phyloP scores from a whole-genome alignment of 768 basidiomycete species.

The Boletellus ananas region DNA sequence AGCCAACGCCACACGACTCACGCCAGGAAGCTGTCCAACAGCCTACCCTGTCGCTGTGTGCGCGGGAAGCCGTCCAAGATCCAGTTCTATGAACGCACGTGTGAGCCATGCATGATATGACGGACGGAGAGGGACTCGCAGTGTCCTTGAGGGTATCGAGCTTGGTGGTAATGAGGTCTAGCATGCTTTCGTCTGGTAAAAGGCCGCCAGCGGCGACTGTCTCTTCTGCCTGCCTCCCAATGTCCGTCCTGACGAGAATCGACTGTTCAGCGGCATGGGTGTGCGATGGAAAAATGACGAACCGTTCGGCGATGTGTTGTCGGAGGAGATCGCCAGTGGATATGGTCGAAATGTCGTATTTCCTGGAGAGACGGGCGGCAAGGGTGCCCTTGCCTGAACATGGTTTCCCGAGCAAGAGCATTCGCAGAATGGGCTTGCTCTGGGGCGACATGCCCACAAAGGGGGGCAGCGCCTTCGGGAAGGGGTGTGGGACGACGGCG shows the following conservation, averaged over 20 bases:
- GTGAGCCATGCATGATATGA: slow-evolving; percentile 1
- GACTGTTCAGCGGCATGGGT: not conserved
- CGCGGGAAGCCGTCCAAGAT: slow-evolving; percentile 90
- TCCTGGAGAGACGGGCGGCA: slow-evolving; percentile 62
- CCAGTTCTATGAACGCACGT: slow-evolving; percentile 59
- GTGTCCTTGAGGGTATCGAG: slow-evolving; percentile 61
- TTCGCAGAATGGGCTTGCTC: slow-evolving; percentile 34
- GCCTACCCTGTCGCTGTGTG: slow-evolving; percentile 72
- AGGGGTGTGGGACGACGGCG: slow-evolving; percentile 18
- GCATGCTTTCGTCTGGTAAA: slow-evolving; percentile 73
- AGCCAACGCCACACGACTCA: slow-evolving; percentile 29
- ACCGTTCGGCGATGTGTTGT: slow-evolving; percentile 71
- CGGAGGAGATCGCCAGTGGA: slow-evolving; percentile 84
- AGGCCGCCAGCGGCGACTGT: slow-evolving; percentile 76
- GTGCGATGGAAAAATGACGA: slow-evolving; percentile 10
- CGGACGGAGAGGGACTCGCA: slow-evolving; percentile 35
- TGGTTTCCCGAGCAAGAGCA: slow-evolving; percentile 54
- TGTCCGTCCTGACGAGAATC: slow-evolving; percentile 46
- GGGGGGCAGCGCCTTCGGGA: slow-evolving; percentile 44
- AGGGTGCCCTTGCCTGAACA: slow-evolving; percentile 85
- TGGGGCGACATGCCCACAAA: slow-evolving; percentile 38
- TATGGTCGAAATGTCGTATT: slow-evolving; percentile 69
- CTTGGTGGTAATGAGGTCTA: slow-evolving; percentile 68
- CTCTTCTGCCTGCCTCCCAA: slow-evolving; percentile 71
- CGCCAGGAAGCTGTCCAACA: slow-evolving; percentile 72